Conservation (phyloP, 805 yeast genomes). For the Spathaspora arborariae region DNA sequence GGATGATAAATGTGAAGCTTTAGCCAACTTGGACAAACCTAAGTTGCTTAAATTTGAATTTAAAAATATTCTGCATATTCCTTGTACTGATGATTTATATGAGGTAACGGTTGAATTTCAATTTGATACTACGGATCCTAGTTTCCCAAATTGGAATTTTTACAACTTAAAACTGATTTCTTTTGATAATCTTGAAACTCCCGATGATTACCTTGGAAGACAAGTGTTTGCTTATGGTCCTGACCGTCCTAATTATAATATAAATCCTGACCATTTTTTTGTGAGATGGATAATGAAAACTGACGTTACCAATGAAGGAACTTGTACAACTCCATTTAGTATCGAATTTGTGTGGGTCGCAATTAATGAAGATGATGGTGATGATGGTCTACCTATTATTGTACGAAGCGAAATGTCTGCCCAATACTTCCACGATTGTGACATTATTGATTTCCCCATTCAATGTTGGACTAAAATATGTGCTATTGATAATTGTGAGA, state of each 20-base stretch:
- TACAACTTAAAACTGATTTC: background rate
- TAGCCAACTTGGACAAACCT: background rate
- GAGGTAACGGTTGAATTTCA: background rate
- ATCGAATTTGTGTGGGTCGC: background rate
- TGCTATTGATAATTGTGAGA: too few species aligned
- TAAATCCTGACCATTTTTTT: background rate
- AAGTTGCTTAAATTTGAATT: background rate
- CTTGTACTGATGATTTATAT: background rate
- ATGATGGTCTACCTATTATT: too few species aligned
- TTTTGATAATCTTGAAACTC: background rate
- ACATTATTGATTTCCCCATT: background rate
- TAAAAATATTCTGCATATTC: background rate
- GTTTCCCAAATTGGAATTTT: background rate
- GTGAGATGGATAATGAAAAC: constrained; percentile 1
- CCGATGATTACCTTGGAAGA: background rate
- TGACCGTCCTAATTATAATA: background rate
- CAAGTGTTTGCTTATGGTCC: background rate
- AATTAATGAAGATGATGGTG: too few species aligned
- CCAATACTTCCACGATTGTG: background rate
- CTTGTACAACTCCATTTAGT: background rate
- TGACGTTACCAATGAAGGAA: background rate
- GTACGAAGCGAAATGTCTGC: background rate
- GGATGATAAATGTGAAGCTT: background rate
- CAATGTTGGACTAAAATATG: background rate
- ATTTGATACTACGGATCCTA: background rate